phyloP scores from a whole-genome alignment of 1,284 basidiomycete species.

The Cerrena zonata region DNA sequence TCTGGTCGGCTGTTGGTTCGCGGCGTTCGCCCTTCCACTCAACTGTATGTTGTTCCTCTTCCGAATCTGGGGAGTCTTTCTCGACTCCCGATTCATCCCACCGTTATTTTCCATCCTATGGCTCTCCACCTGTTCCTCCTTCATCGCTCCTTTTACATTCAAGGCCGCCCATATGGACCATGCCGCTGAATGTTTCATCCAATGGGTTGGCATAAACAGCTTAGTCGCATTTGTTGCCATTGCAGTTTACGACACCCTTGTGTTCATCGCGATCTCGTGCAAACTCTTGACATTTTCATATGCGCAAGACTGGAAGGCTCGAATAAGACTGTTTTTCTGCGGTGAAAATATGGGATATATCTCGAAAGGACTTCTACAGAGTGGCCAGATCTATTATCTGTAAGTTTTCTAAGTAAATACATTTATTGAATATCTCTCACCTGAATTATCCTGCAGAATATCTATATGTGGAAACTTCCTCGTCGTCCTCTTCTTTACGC shows the following conservation, averaged over 20 bases:
- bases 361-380: background rate
- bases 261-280: constrained; percentile 16
- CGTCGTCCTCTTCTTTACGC: constrained; percentile 15
- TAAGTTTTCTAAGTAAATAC: constrained; percentile 3
- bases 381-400: constrained; percentile 3
- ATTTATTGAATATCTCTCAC: background rate
- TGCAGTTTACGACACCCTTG: constrained; percentile 22
- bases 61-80: constrained; percentile 31
- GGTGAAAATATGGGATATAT: constrained; percentile 1
- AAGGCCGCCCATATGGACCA: constrained; percentile 23
- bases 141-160: constrained; percentile 19
- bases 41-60: constrained; percentile 34
- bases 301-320: constrained; percentile 1
- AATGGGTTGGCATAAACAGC: constrained; percentile 16
- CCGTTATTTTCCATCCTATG: constrained; percentile 25
- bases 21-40: constrained; percentile 7
- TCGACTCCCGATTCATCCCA: constrained; percentile 18
- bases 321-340: background rate
- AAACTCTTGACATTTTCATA: constrained; percentile 4
- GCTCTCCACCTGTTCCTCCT: constrained; percentile 23
- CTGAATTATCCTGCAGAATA: too few species aligned
- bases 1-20: background rate
- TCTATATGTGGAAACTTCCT: constrained; percentile 19
- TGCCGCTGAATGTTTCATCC: constrained; percentile 11
- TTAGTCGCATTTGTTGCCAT: constrained; percentile 17